These are phyloP conservation scores for Plasmodium knowlesi DNA, from an alignment of 169 alveolate genomes.

Conservation along the genomic window DNA sequence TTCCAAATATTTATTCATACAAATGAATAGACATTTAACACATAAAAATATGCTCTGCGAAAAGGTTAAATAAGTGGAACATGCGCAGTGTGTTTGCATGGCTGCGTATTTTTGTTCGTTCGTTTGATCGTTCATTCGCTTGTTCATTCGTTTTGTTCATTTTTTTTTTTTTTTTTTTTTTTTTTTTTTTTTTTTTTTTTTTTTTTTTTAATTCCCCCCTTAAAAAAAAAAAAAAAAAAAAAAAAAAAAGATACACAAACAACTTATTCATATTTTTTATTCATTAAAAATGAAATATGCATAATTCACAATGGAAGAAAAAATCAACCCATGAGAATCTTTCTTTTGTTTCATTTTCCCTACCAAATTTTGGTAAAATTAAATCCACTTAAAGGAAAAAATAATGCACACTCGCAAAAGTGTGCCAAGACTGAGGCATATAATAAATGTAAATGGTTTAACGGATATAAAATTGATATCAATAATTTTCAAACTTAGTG, in stretches of 20 bases:
- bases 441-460: conserved; percentile 14
- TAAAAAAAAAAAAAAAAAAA: conserved; percentile 2
- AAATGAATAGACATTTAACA: conserved; percentile 12
- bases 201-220: not conserved
- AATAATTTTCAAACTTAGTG: not conserved
- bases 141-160: not conserved
- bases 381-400: not conserved
- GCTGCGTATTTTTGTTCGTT: not conserved
- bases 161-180: not conserved
- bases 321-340: not conserved
- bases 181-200: not conserved
- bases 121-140: not conserved
- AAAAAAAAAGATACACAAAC: conserved; percentile 9
- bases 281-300: conserved; percentile 3
- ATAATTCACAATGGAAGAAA: not conserved
- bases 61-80: not conserved
- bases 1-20: not conserved
- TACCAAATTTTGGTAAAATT: not conserved
- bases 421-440: conserved; percentile 12
- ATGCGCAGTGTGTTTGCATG: not conserved
- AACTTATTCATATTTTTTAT: not conserved
- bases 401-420: conserved; percentile 18
- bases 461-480: not conserved
- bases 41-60: not conserved
- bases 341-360: not conserved